phyloP scores from a whole-genome alignment of 2,329 filamentous ascomycete genomes.

The Ceratocystis albifundus region DNA sequence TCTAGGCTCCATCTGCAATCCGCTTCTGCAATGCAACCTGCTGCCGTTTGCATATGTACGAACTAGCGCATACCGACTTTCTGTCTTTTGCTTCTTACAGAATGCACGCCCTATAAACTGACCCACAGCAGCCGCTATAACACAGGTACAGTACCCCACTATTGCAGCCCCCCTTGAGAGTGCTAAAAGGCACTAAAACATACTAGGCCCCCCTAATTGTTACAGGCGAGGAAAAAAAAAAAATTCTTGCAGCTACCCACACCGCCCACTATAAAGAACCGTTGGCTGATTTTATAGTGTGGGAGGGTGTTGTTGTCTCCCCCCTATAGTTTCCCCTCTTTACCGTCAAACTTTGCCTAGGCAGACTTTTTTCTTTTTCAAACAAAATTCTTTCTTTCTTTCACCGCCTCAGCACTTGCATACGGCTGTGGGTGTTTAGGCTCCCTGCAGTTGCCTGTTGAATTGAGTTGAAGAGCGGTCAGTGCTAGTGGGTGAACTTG shows the following conservation, averaged over 20 bases:
- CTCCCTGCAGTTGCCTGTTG: background rate
- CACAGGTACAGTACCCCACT: background rate
- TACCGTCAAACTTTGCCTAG: background rate
- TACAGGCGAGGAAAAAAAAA: background rate
- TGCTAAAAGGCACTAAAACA: no score
- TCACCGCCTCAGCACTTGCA: constrained; percentile 8
- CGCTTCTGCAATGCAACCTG: constrained; percentile 3
- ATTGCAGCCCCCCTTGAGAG: no score
- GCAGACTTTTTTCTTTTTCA: background rate
- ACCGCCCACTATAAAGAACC: background rate
- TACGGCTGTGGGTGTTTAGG: background rate
- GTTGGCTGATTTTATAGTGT: background rate
- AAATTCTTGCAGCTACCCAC: background rate
- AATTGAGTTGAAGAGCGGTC: background rate
- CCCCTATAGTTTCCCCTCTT: no score
- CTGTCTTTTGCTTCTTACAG: background rate
- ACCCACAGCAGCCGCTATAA: background rate
- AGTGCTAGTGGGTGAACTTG: background rate
- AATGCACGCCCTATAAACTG: background rate
- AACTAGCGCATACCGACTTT: constrained; percentile 4
- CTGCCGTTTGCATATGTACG: background rate
- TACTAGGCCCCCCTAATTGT: no score
- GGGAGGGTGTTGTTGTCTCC: background rate
- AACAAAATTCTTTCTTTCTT: background rate
- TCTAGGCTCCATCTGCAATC: background rate